Evolutionary conservation across 2,329 filamentous ascomycete species (phyloP).

Genomic region (Sporothrix curviconia): DNA sequence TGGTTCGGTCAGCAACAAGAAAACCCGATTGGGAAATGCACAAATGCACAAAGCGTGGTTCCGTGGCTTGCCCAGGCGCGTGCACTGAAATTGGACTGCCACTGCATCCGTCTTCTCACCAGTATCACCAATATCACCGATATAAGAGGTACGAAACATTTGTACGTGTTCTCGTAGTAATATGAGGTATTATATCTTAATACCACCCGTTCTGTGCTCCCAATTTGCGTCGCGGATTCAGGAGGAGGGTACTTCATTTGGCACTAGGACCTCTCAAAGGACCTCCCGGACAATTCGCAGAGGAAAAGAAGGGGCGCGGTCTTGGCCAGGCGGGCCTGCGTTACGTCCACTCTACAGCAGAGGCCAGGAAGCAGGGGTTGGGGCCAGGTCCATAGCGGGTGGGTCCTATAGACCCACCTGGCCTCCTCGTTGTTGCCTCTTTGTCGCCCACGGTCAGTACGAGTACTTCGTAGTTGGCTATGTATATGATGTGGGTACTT

Average conservation of each 20-base stretch:
- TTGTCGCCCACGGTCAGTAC: neutral
- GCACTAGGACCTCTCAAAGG: slow-evolving; percentile 11
- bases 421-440: neutral
- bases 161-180: no score
- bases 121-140: no score
- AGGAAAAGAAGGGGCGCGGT: neutral
- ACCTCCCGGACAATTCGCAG: neutral
- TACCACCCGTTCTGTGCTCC: no score
- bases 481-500: neutral
- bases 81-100: neutral
- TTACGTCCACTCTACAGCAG: neutral
- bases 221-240: neutral
- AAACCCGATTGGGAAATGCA: neutral
- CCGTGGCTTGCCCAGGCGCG: neutral
- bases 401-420: neutral
- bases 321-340: slow-evolving; percentile 5
- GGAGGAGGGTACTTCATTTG: slow-evolving; percentile 9
- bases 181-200: no score
- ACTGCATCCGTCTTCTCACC: neutral
- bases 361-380: neutral
- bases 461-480: no score
- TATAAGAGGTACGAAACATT: no score
- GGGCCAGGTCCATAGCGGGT: slow-evolving; percentile 2
- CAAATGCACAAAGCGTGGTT: neutral
- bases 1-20: neutral